phyloP scores from a whole-genome alignment of 305 asterid genomes.

The Fraxinus platypoda region DNA sequence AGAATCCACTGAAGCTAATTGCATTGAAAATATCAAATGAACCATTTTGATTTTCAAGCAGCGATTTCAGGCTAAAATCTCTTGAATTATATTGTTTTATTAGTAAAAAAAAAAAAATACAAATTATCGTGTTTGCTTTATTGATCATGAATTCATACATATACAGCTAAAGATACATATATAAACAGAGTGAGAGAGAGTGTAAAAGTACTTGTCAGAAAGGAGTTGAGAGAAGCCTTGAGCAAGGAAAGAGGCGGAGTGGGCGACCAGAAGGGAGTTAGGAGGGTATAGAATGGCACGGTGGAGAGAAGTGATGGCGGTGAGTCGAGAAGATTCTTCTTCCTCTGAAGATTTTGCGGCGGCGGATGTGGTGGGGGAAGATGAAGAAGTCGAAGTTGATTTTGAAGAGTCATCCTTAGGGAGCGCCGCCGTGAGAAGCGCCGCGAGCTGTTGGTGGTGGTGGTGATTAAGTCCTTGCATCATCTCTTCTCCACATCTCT shows the following conservation, averaged over 20 bases:
- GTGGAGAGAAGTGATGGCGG: constrained; percentile 82
- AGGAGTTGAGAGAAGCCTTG: constrained; percentile 90
- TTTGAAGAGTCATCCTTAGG: constrained; percentile 64
- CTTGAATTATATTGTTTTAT: not conserved
- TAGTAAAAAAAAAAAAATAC: constrained; percentile 15
- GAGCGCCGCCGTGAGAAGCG: constrained; percentile 91
- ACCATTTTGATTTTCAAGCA: constrained; percentile 1
- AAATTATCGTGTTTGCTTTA: not conserved
- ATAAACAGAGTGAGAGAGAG: constrained; percentile 9
- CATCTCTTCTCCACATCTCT: constrained; percentile 54
- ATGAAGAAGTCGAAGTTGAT: constrained; percentile 34
- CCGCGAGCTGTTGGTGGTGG: constrained; percentile 94
- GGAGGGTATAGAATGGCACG: constrained; percentile 86
- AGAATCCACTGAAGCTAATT: not conserved
- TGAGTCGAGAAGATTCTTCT: constrained; percentile 76
- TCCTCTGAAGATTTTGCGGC: constrained; percentile 49
- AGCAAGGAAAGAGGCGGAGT: constrained; percentile 84
- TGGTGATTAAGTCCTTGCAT: constrained; percentile 93
- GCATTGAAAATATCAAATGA: not conserved
- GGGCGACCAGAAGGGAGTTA: constrained; percentile 75
- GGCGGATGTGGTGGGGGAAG: constrained; percentile 28
- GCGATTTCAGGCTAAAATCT: not conserved
- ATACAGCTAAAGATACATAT: constrained; percentile 10
- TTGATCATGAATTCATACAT: constrained; percentile 15
- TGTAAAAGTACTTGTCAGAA: constrained; percentile 58